These are phyloP conservation scores for Ustilago bromivora DNA, from an alignment of 1,284 basidiomycete species.

Conservation along the genomic window DNA sequence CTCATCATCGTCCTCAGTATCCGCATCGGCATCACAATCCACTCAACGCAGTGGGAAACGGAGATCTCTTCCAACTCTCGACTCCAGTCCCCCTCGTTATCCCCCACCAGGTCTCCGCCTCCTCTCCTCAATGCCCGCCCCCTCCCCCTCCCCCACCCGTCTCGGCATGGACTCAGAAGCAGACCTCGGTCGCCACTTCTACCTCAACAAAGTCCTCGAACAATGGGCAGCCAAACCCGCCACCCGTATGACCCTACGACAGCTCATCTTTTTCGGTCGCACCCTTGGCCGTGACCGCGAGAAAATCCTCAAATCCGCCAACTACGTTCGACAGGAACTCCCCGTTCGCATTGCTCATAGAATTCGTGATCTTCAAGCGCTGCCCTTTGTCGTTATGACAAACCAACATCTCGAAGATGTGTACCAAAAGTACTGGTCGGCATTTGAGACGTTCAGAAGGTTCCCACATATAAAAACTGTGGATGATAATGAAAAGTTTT, in stretches of 20 bases:
- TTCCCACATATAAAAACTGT: slow-evolving; percentile 81
- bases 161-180: slow-evolving; percentile 42
- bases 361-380: slow-evolving; percentile 83
- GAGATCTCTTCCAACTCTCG: not conserved
- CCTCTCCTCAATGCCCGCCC: slow-evolving; percentile 1
- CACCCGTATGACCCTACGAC: slow-evolving; percentile 80
- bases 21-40: not conserved
- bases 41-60: too few species aligned
- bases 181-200: slow-evolving; percentile 76
- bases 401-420: slow-evolving; percentile 86
- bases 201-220: slow-evolving; percentile 85
- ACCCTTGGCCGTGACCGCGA: slow-evolving; percentile 54
- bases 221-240: slow-evolving; percentile 82
- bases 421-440: slow-evolving; percentile 75
- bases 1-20: not conserved
- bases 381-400: slow-evolving; percentile 89
- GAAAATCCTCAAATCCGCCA: slow-evolving; percentile 75
- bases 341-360: slow-evolving; percentile 89
- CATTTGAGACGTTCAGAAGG: slow-evolving; percentile 75
- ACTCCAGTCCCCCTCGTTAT: not conserved
- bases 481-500: slow-evolving; percentile 83
- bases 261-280: slow-evolving; percentile 75
- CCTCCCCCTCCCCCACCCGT: slow-evolving; percentile 7
- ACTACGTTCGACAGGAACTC: slow-evolving; percentile 88
- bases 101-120: slow-evolving; percentile 20